Base-by-base conservation (phyloP, 495 filamentous ascomycete species). In the Cetradonia linearis region DNA sequence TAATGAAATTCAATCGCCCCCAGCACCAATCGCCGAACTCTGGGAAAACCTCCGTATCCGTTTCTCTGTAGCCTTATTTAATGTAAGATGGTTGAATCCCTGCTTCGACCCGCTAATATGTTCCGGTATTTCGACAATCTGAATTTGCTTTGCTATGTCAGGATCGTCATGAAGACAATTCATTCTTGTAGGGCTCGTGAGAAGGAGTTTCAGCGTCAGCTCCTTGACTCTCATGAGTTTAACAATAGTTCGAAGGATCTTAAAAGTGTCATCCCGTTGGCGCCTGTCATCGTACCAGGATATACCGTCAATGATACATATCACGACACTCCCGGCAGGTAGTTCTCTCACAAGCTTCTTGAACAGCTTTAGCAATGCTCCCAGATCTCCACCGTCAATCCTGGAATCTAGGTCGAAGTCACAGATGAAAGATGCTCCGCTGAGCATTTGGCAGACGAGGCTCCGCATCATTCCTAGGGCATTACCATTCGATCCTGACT, bases 271-370 rank as follows among this genome's bases (percentile, higher is more conserved):
- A 9, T 48, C 27, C 16, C 36, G 16, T 30, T 52, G 40, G 38
- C 53, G 40, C 5, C 14, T 27, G 28, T 40, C 50, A 7, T 64
- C 62, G 46, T 61, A 61, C 33, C 37, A 61, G 14, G 62, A 64
- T 7, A 64, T 49, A 16, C 58, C 62, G 31, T 64, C 62, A 16
- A 64, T 30, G 34, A 64, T 34, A 27, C 62, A 64, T 28, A 64
- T 53, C 33, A 64, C 54, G 20, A 44, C 49, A 4, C 20, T 31
- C 1, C 27, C 23, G 31, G 14, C 25, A 16, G 62, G 44, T 40
- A 54, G 30, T 33, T 47, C 40, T 14, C 42, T 58, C 20, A 58
- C 38, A 8, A 64, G 47, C 34, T 40, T 60, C 20, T 42, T 40
- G 40, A 64, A 61, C 13, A 64, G 38, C 20, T 11, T 53, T 11